Base-by-base conservation (phyloP, 495 filamentous ascomycete species). In the Aspergillus biplanus region DNA sequence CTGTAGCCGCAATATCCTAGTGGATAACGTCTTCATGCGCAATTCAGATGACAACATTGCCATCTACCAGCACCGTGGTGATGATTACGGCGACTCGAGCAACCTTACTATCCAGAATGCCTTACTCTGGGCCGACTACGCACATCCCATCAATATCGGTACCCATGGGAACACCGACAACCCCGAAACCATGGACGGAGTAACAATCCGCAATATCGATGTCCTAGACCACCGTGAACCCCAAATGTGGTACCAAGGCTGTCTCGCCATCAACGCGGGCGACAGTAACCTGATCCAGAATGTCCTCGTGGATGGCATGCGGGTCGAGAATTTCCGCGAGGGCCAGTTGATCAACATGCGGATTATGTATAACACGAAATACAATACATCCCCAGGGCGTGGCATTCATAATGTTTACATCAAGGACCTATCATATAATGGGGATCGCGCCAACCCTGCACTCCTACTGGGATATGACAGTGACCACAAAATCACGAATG, bases 1-100 rank as follows among this genome's bases (percentile, higher is more conserved):
- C 44, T 67, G 65, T 39, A 61, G 56, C 39, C 34, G 39, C 5
- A 37, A 62, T 13, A 48, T 67, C 8, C 34, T 55, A 4, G 52
- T 62, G 1, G 50, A 65, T n/a, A 61, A 50, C n/a, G 47, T 58
- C 47, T 58, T 60, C 39, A 56, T 68, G 55, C 66, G 66, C 11
- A 68, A 65, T 37, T 68, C 66, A 2, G 66, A 68, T 52, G 66
- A 68, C 33, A 65, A 44, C 6, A 63, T 68, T 33, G 63, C 66
- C 6, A 53, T 68, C 1, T 68, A 68, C 31, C 54, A 52, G 3
- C 62, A 65, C 52, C 66, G 66, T 5, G 52, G 56, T 34, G 50
- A 65, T 48, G 62, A 52, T 32, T 60, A 63, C 32, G 66, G 63
- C 0, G 59, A 68, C 34, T 65, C 63, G 21, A 44, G 18, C 12